These are phyloP conservation scores for Amanita polypyramis DNA, from an alignment of 768 basidiomycete species.

Conservation along the genomic window DNA sequence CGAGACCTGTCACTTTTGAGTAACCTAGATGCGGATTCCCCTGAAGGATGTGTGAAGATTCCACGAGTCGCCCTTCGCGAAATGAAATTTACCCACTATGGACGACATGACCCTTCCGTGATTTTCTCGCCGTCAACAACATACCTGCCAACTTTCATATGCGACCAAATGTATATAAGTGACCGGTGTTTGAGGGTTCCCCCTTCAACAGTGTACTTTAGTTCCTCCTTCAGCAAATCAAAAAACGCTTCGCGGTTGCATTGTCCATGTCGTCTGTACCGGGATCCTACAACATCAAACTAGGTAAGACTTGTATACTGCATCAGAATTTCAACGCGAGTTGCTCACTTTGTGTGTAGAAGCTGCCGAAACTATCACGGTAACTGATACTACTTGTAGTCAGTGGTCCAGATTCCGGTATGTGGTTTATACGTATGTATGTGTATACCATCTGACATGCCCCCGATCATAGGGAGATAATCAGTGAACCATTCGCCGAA, in stretches of 20 bases:
- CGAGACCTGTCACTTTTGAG: too few relatives aligned
- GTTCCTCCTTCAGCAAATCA: not conserved
- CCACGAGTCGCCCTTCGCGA: too few relatives aligned
- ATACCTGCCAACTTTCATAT: too few relatives aligned
- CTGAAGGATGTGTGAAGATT: too few relatives aligned
- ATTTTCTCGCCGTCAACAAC: too few relatives aligned
- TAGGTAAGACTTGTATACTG: not conserved
- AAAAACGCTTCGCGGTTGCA: not conserved
- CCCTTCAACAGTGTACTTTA: not conserved
- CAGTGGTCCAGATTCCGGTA: constrained; percentile 48
- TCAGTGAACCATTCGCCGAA: constrained; percentile 55
- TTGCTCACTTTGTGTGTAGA: not conserved
- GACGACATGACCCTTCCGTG: too few relatives aligned
- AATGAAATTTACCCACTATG: too few relatives aligned
- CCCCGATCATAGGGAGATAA: constrained; percentile 21
- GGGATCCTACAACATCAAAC: not conserved
- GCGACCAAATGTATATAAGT: too few relatives aligned
- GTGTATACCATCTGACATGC: not conserved
- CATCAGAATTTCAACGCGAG: not conserved
- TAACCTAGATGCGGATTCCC: too few relatives aligned
- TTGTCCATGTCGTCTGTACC: not conserved
- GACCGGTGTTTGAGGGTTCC: too few relatives aligned
- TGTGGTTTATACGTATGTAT: constrained; percentile 6
- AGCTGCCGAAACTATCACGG: not conserved
- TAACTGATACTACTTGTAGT: constrained; percentile 30